Evolutionary conservation across 768 basidiomycete genomes (phyloP).

Genomic region (Lentinula aciculospora): DNA sequence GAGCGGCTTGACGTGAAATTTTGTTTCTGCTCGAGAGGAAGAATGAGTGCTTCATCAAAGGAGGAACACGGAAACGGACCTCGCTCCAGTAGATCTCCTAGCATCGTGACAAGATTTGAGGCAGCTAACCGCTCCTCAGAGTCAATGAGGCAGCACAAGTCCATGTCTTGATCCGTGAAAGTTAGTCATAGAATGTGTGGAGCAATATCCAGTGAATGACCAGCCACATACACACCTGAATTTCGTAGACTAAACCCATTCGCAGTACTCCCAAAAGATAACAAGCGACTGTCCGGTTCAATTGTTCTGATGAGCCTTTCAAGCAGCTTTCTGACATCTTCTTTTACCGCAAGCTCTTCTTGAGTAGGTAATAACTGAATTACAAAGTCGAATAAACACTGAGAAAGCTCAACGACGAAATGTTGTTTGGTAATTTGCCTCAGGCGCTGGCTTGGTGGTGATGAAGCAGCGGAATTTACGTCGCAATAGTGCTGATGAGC

Average conservation of each 20-base stretch:
- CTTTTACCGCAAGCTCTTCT: conserved; percentile 91
- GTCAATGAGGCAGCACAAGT: conserved; percentile 94
- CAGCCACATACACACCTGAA: conserved; percentile 52
- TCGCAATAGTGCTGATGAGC: conserved; percentile 23
- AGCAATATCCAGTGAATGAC: neutral
- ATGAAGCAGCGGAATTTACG: conserved; percentile 7
- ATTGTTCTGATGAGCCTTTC: conserved; percentile 94
- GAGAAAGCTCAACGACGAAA: conserved; percentile 77
- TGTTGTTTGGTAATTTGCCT: conserved; percentile 45
- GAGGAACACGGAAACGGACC: conserved; percentile 43
- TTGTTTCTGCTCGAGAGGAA: conserved; percentile 58
- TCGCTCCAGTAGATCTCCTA: conserved; percentile 89
- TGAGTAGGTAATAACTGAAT: conserved; percentile 85
- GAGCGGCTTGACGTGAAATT: conserved; percentile 92
- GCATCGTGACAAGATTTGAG: conserved; percentile 87
- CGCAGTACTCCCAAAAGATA: conserved; percentile 95
- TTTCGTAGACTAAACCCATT: conserved; percentile 97
- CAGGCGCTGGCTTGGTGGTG: conserved; percentile 21
- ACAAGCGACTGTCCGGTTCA: conserved; percentile 82
- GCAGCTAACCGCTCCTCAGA: conserved; percentile 75
- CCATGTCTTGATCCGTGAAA: conserved; percentile 70
- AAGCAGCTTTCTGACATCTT: conserved; percentile 91
- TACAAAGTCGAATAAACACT: conserved; percentile 90
- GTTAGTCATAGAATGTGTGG: neutral
- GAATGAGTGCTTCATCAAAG: conserved; percentile 12